These are phyloP conservation scores for Fusarium aywerte DNA, from an alignment of 2,329 filamentous ascomycete species.

Conservation along the genomic window DNA sequence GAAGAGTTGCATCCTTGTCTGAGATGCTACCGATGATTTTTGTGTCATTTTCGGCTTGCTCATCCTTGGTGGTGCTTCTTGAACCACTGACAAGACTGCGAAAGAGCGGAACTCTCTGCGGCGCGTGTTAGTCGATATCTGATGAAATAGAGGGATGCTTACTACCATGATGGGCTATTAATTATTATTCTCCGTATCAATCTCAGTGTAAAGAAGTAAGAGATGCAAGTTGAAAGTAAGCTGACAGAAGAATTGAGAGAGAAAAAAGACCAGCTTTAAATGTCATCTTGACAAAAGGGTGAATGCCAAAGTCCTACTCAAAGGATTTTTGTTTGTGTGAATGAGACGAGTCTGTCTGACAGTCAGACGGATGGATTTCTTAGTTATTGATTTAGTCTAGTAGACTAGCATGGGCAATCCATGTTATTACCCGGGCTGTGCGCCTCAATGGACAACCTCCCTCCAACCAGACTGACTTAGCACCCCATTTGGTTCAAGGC, in stretches of 20 bases:
- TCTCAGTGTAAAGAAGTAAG: neutral
- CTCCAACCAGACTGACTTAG: neutral
- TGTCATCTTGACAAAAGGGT: neutral
- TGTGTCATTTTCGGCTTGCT: neutral
- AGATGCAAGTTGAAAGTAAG: neutral
- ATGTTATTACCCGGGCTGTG: slow-evolving; percentile 1
- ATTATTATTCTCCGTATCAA: neutral
- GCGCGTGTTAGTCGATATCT: neutral
- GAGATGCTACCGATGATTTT: neutral
- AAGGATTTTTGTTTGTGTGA: neutral
- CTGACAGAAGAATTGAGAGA: neutral
- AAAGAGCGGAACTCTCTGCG: slow-evolving; percentile 37
- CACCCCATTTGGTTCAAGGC: neutral
- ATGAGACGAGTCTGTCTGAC: neutral
- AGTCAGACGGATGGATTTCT: slow-evolving; percentile 3
- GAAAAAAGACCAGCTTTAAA: slow-evolving; percentile 6
- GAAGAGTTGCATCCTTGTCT: slow-evolving; percentile 37
- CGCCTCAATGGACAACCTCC: neutral
- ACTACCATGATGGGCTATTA: slow-evolving; percentile 33
- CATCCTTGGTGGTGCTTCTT: neutral
- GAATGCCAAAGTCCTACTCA: neutral
- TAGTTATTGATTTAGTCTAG: neutral
- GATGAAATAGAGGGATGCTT: neutral
- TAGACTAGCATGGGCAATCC: neutral
- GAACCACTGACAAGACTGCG: neutral